These are phyloP conservation scores for Cyanidiococcus yangmingshanensis DNA, from an alignment of 23 red algal species.

Conservation along the genomic window DNA sequence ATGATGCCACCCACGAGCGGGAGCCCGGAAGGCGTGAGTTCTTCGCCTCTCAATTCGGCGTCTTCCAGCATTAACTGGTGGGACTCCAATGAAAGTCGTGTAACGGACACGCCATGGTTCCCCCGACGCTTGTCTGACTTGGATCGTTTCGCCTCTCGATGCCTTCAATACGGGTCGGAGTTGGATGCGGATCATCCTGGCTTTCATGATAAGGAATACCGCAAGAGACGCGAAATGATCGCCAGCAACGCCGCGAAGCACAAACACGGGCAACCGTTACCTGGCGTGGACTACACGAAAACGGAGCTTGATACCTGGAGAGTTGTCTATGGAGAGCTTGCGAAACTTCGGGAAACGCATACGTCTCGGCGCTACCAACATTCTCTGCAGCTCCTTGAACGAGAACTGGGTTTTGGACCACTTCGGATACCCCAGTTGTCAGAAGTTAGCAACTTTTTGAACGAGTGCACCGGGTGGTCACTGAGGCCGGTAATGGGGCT, in stretches of 20 bases:
- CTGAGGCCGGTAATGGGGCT: constrained; percentile 35
- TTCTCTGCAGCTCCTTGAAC: constrained; percentile 18
- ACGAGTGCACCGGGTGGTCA: constrained; percentile 33
- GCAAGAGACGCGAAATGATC: constrained; percentile 11
- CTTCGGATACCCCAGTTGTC: constrained; percentile 32
- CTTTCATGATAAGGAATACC: constrained; percentile 26
- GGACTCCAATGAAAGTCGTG: neutral
- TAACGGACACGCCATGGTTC: constrained; percentile 16
- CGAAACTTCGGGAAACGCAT: constrained; percentile 21
- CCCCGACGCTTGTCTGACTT: constrained; percentile 24
- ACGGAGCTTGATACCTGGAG: constrained; percentile 20
- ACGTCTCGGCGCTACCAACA: constrained; percentile 24
- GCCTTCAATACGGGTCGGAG: constrained; percentile 26
- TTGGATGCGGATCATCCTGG: constrained; percentile 30
- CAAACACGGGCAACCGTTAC: constrained; percentile 3
- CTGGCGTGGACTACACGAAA: constrained; percentile 15
- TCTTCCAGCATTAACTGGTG: too few species aligned
- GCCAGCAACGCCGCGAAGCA: constrained; percentile 12
- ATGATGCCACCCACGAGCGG: neutral
- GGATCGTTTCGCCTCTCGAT: constrained; percentile 29
- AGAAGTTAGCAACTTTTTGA: constrained; percentile 22
- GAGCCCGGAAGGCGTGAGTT: neutral
- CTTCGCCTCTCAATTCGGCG: neutral
- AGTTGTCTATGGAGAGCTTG: constrained; percentile 21
- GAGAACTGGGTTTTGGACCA: constrained; percentile 18